Percentiles rank a stretch among this genome's conserved stretches.
These are phyloP conservation scores for Apiospora aurea DNA, from an alignment of 2,329 filamentous ascomycete genomes.

Conservation along the genomic window DNA sequence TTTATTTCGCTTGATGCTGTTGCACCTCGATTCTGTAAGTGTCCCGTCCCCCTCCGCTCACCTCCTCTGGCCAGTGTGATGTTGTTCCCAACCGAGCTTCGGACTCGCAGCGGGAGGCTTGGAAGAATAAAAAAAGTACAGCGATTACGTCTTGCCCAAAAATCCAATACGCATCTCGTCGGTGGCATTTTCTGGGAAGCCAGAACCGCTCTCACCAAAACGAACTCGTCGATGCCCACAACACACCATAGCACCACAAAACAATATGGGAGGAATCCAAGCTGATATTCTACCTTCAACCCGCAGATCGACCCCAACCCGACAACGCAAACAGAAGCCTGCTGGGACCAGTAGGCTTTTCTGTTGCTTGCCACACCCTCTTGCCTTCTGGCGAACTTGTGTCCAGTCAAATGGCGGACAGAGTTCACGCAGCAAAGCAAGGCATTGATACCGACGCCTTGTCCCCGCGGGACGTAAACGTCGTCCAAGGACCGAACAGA, in stretches of 20 bases:
- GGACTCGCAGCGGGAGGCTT: not conserved
- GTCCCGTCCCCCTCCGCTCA: not conserved
- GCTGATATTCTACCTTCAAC: conserved; percentile 13
- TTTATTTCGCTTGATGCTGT: conserved; percentile 16
- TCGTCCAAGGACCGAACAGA: conserved; percentile 57
- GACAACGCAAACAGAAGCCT: conserved; percentile 27
- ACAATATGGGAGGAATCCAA: conserved; percentile 12
- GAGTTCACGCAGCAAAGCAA: conserved; percentile 55
- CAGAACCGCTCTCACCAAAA: not conserved
- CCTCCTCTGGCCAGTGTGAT: not conserved
- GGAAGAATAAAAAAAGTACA: not conserved
- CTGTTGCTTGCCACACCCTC: conserved; percentile 28
- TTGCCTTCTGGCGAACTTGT: conserved; percentile 22
- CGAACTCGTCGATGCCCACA: not conserved
- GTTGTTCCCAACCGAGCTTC: not conserved
- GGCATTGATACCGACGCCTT: conserved; percentile 67
- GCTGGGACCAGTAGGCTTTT: conserved; percentile 27
- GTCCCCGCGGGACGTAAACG: conserved; percentile 70
- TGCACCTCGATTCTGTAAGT: conserved; percentile 2
- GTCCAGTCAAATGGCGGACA: conserved; percentile 52
- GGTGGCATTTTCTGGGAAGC: not conserved
- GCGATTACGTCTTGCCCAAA: not conserved
- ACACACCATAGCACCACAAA: not conserved
- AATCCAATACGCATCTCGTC: not conserved
- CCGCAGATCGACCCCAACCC: not conserved